A percentile compares a stretch with the other conserved stretches of the same genome.
phyloP scores from a whole-genome alignment of 495 filamentous ascomycete genomes.

The Friedmanniomyces endolithicus region DNA sequence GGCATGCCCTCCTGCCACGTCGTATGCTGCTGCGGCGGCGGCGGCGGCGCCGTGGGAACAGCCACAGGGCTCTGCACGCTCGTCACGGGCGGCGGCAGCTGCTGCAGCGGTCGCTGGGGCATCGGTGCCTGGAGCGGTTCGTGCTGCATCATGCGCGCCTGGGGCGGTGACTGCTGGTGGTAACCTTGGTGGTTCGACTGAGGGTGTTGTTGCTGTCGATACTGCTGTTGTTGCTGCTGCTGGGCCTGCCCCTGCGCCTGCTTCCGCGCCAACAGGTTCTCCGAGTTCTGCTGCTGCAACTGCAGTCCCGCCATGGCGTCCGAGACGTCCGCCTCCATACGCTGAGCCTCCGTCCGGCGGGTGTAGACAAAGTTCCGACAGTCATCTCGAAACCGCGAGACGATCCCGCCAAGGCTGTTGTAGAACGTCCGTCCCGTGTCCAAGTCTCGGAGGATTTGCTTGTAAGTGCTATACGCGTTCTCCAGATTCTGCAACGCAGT shows the following conservation, averaged over 20 bases:
- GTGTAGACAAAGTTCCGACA: constrained; percentile 66
- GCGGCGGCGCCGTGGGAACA: constrained; percentile 2
- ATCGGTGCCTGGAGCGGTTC: constrained; percentile 11
- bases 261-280: constrained; percentile 23
- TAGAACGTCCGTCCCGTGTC: constrained; percentile 91
- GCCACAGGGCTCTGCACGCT: constrained; percentile 13
- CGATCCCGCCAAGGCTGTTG: constrained; percentile 82
- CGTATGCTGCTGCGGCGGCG: not conserved
- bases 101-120: constrained; percentile 10
- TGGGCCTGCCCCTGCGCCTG: not conserved
- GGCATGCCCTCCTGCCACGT: constrained; percentile 23
- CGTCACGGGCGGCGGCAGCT: constrained; percentile 8
- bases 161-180: not conserved
- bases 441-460: constrained; percentile 79
- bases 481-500: constrained; percentile 78
- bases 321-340: constrained; percentile 61
- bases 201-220: constrained; percentile 2
- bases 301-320: constrained; percentile 51
- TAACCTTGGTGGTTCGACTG: not conserved
- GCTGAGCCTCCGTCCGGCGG: constrained; percentile 65
- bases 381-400: constrained; percentile 65
- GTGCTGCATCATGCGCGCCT: not conserved
- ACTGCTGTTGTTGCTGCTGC: constrained; percentile 17
- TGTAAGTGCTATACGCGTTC: constrained; percentile 87
- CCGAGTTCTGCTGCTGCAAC: constrained; percentile 37